Conservation (phyloP, 805 yeast genomes). For the Wickerhamomyces bovis region DNA sequence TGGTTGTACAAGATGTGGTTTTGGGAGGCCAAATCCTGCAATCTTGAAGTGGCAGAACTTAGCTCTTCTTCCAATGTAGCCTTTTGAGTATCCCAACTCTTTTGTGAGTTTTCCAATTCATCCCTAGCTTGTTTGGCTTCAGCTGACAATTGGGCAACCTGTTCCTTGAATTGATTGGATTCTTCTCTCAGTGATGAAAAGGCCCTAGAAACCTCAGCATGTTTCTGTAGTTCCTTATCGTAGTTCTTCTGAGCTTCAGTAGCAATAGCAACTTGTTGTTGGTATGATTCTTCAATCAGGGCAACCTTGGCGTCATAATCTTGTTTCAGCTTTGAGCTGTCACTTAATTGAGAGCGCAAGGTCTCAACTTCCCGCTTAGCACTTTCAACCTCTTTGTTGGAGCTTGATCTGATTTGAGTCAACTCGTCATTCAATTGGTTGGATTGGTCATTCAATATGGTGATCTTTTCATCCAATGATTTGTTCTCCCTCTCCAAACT, state of each 20-base stretch:
- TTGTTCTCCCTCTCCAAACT: conserved; percentile 18
- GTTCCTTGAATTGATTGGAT: conserved; percentile 24
- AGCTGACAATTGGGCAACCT: conserved; percentile 20
- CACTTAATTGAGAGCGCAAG: conserved; percentile 16
- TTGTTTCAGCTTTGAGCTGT: conserved; percentile 22
- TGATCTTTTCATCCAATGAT: conserved; percentile 15
- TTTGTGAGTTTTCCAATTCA: conserved; percentile 31
- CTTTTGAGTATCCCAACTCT: conserved; percentile 42
- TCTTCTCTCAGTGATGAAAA: conserved; percentile 36
- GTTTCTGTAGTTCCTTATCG: conserved; percentile 48
- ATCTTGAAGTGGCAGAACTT: conserved; percentile 35
- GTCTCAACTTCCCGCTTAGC: conserved; percentile 14
- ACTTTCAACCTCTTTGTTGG: conserved; percentile 16
- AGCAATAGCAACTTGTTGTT: conserved; percentile 41
- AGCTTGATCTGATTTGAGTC: conserved; percentile 20
- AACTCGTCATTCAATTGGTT: conserved; percentile 27
- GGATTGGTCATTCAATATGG: conserved; percentile 28
- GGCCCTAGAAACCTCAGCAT: conserved; percentile 42
- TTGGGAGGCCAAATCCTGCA: conserved; percentile 58
- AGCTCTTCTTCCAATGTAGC: conserved; percentile 41
- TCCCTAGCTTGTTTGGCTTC: conserved; percentile 28
- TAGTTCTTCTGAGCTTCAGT: conserved; percentile 47
- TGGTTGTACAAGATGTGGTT: conserved; percentile 65
- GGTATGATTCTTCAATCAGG: conserved; percentile 31
- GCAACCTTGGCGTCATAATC: conserved; percentile 27